Conservation (phyloP, 2,329 filamentous ascomycete species). For the Amylocarpus encephaloides region DNA sequence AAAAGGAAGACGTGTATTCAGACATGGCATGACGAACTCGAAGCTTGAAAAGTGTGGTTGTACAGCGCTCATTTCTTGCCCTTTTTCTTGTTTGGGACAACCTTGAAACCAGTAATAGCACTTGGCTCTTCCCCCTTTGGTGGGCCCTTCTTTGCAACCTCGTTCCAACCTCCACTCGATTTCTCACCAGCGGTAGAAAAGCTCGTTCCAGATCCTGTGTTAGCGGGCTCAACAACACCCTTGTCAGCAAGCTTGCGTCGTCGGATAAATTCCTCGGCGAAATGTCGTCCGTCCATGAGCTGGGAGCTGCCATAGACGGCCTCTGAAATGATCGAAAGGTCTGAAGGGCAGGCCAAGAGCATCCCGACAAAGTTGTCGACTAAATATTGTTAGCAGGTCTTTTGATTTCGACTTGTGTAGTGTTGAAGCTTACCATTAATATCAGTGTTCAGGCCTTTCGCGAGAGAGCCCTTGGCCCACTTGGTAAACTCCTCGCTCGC, state of each 20-base stretch:
- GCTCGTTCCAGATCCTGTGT: constrained; percentile 44
- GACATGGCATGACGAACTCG: no score
- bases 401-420: constrained; percentile 7
- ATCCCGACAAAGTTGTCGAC: constrained; percentile 69
- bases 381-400: constrained; percentile 31
- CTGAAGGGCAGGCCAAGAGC: constrained; percentile 68
- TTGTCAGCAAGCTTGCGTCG: constrained; percentile 91
- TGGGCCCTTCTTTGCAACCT: constrained; percentile 89
- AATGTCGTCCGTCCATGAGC: constrained; percentile 87
- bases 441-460: constrained; percentile 62
- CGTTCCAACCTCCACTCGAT: constrained; percentile 72
- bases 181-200: constrained; percentile 38
- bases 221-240: constrained; percentile 69
- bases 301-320: constrained; percentile 80
- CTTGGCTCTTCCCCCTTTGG: constrained; percentile 36
- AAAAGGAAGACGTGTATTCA: no score
- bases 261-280: constrained; percentile 89
- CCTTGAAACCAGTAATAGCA: constrained; percentile 62
- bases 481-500: constrained; percentile 91
- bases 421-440: constrained; percentile 50
- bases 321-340: constrained; percentile 79
- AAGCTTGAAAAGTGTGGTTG: not conserved
- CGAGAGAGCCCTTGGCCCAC: constrained; percentile 78
- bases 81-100: constrained; percentile 91
- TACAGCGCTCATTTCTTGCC: constrained; percentile 51